phyloP scores from a whole-genome alignment of 345 rosid genomes.

The Brassica nigra region DNA sequence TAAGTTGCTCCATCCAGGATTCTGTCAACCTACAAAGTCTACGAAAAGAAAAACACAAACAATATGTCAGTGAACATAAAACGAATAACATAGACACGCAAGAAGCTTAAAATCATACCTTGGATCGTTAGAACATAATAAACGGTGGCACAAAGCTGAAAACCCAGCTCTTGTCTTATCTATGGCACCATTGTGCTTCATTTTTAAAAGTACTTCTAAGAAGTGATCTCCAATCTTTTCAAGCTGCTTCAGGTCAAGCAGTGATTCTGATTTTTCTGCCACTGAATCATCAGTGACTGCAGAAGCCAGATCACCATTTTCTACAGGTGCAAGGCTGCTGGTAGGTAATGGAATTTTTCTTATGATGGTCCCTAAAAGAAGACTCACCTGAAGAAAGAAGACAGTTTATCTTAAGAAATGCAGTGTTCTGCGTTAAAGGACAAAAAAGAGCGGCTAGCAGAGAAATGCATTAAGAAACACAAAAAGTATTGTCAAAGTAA shows the following conservation, averaged over 20 bases:
- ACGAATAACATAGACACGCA: not conserved
- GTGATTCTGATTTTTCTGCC: conserved; percentile 40
- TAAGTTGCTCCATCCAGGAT: conserved; percentile 92
- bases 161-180: conserved; percentile 99
- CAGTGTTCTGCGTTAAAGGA: conserved; percentile 12
- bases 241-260: conserved; percentile 82
- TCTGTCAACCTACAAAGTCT: conserved; percentile 92
- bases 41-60: conserved; percentile 29
- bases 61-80: not conserved
- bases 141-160: conserved; percentile 93
- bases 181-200: conserved; percentile 98
- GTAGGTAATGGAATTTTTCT: conserved; percentile 85
- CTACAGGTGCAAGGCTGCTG: conserved; percentile 47
- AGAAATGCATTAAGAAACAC: conserved; percentile 15
- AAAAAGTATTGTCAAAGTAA: conserved; percentile 19
- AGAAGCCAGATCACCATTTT: conserved; percentile 39
- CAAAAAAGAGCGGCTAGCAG: not conserved
- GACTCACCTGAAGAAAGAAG: conserved; percentile 80
- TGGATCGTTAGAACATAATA: conserved; percentile 89
- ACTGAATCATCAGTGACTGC: conserved; percentile 40
- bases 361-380: conserved; percentile 85
- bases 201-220: conserved; percentile 90
- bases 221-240: conserved; percentile 89
- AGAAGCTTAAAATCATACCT: conserved; percentile 49
- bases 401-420: conserved; percentile 9